Evolutionary conservation across 768 basidiomycete genomes (phyloP).

Genomic region (Daedaleopsis nitida): DNA sequence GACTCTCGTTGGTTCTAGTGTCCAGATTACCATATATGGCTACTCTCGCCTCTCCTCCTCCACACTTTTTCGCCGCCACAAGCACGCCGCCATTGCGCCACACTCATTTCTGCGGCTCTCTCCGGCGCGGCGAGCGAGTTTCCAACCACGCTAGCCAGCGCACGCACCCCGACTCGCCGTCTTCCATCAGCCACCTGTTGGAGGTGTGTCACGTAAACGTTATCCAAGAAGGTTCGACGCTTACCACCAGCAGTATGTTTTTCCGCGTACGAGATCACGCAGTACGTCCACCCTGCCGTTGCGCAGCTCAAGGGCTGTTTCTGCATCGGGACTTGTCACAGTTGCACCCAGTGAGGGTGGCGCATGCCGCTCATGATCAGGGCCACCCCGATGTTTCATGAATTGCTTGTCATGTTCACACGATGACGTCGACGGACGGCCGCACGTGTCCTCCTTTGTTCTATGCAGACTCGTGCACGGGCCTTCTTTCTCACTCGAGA

Average conservation of each 20-base stretch:
- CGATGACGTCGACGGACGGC: too few species aligned
- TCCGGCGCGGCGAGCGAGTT: too few species aligned
- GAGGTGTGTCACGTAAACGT: neutral
- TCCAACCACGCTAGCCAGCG: neutral
- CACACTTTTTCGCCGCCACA: constrained; percentile 5
- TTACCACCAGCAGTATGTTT: neutral
- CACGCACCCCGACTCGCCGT: neutral
- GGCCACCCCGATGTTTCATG: too few species aligned
- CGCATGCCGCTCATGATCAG: too few species aligned
- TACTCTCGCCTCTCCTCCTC: constrained; percentile 13
- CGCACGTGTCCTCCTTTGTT: too few species aligned
- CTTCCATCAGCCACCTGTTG: constrained; percentile 1
- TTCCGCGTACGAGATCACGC: neutral
- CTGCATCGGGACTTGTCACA: too few species aligned
- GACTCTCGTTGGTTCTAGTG: constrained; percentile 5
- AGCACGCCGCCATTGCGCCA: neutral
- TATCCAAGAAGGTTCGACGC: neutral
- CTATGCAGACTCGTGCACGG: too few species aligned
- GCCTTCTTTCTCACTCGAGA: too few species aligned
- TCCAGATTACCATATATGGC: constrained; percentile 11
- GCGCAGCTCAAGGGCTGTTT: too few species aligned
- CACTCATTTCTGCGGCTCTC: neutral
- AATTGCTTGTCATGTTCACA: too few species aligned
- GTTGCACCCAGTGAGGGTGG: too few species aligned
- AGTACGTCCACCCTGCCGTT: neutral